These are phyloP conservation scores for Trypanosoma scelopori DNA, from an alignment of 208 protist species.

Conservation along the genomic window DNA sequence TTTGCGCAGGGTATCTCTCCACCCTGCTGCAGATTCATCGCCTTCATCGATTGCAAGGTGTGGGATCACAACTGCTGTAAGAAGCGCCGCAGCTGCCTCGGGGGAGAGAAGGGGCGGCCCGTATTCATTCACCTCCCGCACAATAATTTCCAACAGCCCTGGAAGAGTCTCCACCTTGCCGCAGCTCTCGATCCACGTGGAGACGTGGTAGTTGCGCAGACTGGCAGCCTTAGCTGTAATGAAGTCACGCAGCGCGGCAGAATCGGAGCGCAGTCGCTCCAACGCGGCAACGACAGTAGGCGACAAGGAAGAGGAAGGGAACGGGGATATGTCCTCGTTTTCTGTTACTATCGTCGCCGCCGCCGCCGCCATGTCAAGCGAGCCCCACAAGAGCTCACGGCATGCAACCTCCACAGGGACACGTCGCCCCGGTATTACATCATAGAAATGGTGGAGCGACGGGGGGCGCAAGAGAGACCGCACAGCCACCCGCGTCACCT, in stretches of 20 bases:
- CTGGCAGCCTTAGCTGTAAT: slow-evolving; percentile 18
- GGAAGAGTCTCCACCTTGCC: slow-evolving; percentile 33
- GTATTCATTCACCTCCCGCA: slow-evolving; percentile 20
- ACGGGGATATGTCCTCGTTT: not conserved
- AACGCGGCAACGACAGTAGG: not conserved
- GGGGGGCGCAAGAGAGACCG: slow-evolving; percentile 32
- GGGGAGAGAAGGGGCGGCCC: slow-evolving; percentile 47
- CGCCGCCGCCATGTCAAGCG: not conserved
- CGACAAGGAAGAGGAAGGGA: slow-evolving; percentile 12
- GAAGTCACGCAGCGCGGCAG: slow-evolving; percentile 6
- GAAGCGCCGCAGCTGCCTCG: slow-evolving; percentile 51
- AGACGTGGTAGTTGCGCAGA: slow-evolving; percentile 65
- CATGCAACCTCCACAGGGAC: slow-evolving; percentile 11
- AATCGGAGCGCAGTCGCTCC: slow-evolving; percentile 9
- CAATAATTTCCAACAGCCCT: slow-evolving; percentile 24
- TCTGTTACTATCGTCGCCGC: not conserved
- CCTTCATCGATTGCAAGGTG: not conserved
- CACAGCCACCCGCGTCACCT: slow-evolving; percentile 32
- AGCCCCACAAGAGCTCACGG: slow-evolving; percentile 24
- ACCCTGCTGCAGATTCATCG: not conserved
- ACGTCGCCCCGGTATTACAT: slow-evolving; percentile 11
- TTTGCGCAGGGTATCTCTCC: not conserved
- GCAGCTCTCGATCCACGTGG: slow-evolving; percentile 58
- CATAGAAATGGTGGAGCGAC: slow-evolving; percentile 23
- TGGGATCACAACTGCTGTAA: slow-evolving; percentile 43